phyloP scores from a whole-genome alignment of 176 grass and related monocot genomes.

The Poa annua region DNA sequence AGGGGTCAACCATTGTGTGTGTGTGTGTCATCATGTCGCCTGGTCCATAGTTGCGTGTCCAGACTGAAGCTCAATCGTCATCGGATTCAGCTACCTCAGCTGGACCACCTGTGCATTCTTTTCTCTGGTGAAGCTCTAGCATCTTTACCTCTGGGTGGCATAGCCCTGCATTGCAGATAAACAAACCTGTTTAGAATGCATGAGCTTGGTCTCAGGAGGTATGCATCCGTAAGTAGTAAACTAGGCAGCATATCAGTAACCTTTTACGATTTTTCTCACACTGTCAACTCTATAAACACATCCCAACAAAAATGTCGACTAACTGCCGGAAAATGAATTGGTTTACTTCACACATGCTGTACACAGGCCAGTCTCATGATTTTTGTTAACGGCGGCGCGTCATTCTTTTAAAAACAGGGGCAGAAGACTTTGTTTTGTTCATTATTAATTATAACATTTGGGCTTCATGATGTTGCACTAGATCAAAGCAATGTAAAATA shows the following conservation, averaged over 20 bases:
- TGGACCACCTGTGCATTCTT: conserved; percentile 74
- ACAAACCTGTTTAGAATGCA: conserved; percentile 40
- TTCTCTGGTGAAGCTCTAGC: conserved; percentile 85
- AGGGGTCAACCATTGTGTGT: conserved; percentile 36
- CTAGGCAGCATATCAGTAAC: neutral
- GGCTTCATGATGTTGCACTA: conserved; percentile 15
- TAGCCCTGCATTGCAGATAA: conserved; percentile 57
- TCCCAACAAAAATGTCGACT: neutral
- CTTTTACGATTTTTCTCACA: conserved; percentile 13
- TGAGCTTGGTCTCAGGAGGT: neutral
- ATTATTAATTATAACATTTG: neutral
- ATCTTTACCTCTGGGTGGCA: conserved; percentile 92
- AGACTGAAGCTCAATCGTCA: conserved; percentile 38
- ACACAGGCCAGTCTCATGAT: neutral
- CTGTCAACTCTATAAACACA: neutral
- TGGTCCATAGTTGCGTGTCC: conserved; percentile 3
- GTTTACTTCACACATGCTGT: neutral
- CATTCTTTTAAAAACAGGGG: too few species aligned
- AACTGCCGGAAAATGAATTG: neutral
- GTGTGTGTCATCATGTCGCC: conserved; percentile 36
- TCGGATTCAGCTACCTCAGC: conserved; percentile 48
- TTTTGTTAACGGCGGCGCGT: neutral
- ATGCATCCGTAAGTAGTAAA: too few species aligned
- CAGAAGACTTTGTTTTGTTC: neutral
- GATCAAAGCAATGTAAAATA: conserved; percentile 13